These are phyloP conservation scores for Debaryomycetaceae sp. DNA, from an alignment of 1,139 yeast species.

Conservation along the genomic window DNA sequence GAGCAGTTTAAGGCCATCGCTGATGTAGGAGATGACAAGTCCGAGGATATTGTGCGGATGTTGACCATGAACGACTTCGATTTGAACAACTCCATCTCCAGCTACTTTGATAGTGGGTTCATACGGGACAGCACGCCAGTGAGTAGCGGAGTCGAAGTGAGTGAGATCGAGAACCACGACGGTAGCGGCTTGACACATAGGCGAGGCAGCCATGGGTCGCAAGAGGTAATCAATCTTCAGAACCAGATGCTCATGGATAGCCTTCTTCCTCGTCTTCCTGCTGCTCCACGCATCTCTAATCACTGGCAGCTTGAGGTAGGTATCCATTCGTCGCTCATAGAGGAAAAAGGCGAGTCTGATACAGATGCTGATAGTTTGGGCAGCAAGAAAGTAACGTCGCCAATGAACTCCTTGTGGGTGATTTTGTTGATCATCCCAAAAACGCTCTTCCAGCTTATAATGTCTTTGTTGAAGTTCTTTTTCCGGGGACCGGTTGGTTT, in stretches of 20 bases:
- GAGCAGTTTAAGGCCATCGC: slow-evolving; percentile 46
- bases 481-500: slow-evolving; percentile 20
- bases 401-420: slow-evolving; percentile 34
- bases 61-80: slow-evolving; percentile 44
- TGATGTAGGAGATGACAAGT: slow-evolving; percentile 33
- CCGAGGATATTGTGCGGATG: slow-evolving; percentile 32
- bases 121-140: slow-evolving; percentile 16
- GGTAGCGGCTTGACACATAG: slow-evolving; percentile 4
- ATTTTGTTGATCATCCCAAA: slow-evolving; percentile 46
- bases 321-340: slow-evolving; percentile 36
- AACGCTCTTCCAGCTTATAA: slow-evolving; percentile 29
- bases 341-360: slow-evolving; percentile 6
- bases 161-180: slow-evolving; percentile 10
- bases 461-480: slow-evolving; percentile 32
- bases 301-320: slow-evolving; percentile 46
- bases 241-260: slow-evolving; percentile 32
- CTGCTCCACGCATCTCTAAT: slow-evolving; percentile 38
- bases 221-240: slow-evolving; percentile 23
- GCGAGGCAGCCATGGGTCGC: slow-evolving; percentile 1
- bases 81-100: slow-evolving; percentile 47
- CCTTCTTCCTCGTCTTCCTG: slow-evolving; percentile 38
- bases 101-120: slow-evolving; percentile 51
- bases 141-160: slow-evolving; percentile 14
- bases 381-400: slow-evolving; percentile 3
- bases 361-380: slow-evolving; percentile 1